Conservation (phyloP, 257 asterid species). For the Cordia subcordata region DNA sequence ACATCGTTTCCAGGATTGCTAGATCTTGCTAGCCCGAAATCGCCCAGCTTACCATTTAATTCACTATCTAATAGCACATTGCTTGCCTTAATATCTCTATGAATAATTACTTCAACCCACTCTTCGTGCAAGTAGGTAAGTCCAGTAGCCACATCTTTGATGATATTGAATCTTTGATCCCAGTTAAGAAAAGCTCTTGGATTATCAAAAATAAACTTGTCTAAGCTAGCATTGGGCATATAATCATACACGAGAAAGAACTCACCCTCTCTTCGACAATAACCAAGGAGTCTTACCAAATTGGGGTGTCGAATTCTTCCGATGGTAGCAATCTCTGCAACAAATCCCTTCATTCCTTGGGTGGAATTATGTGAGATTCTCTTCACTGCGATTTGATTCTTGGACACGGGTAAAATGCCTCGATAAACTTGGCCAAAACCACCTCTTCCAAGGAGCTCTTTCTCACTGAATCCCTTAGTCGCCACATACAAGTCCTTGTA, state of each 20-base stretch:
- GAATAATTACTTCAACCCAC: conserved; percentile 20
- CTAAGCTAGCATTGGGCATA: conserved; percentile 26
- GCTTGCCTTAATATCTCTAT: conserved; percentile 24
- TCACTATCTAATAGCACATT: conserved; percentile 21
- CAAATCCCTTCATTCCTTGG: conserved; percentile 22
- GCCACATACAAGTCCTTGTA: conserved; percentile 23
- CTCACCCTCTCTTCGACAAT: conserved; percentile 19
- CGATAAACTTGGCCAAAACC: conserved; percentile 23
- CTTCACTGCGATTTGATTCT: conserved; percentile 17
- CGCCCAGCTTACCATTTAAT: conserved; percentile 21
- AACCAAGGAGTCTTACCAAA: conserved; percentile 22
- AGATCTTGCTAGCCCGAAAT: conserved; percentile 20
- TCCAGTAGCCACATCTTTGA: conserved; percentile 28
- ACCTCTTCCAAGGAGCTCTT: conserved; percentile 7
- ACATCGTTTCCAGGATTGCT: conserved; percentile 18
- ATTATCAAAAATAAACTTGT: conserved; percentile 8
- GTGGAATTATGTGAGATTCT: conserved; percentile 18
- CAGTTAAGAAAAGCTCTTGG: neutral
- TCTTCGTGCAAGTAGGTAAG: conserved; percentile 22
- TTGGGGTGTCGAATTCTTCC: conserved; percentile 21
- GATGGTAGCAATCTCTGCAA: conserved; percentile 19
- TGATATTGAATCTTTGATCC: conserved; percentile 15
- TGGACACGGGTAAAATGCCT: neutral
- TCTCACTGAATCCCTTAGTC: conserved; percentile 18
- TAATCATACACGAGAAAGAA: conserved; percentile 20